Base-by-base conservation (phyloP, 2,329 filamentous ascomycete genomes). In the Cercospora beticola region DNA sequence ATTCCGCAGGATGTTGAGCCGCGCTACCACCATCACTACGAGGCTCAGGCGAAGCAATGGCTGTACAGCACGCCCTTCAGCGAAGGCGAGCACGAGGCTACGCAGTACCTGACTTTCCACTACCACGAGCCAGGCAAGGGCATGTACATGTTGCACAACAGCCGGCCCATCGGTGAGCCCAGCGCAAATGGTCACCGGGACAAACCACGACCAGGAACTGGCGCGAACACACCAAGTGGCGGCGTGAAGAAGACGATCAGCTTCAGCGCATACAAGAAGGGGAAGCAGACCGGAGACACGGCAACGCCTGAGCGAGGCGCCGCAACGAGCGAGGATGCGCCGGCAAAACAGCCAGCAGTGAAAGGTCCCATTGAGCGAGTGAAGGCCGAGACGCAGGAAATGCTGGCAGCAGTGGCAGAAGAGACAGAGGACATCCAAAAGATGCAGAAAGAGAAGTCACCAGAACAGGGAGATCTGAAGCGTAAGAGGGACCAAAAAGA, bases 101-200 rank as follows among this genome's bases (percentile, higher is more conserved):
- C 88, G 63, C 88, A 89, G 75, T 89, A 89, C 76, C 82, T 87
- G 81, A 89, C 86, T 67, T 89, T 87, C 72, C 79, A 87, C 64
- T 86, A 84, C 66, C 86, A 87, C 76, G 85, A 88, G 74, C 83
- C 83, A 36, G 83, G 84, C 68, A 74, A 72, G 62, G 73, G 73
- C 31, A 74, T 77, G 70, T 76, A 73, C 62, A 71, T 74, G 68
- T 68, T 72, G 69, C 75, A 74, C 62, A 75, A 65, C 63, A 77
- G 70, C 62, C 72, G 62, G 70, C 75, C 77, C 57, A 73, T 76
- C 31, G 71, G 70, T 71, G 76, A 9, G 75, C 68, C 76, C 57
- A 65, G 72, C 12, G 72, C 73, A n/a, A 77, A 75, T 65, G 63
- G 60, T 14, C 65, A 31, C 21, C 49, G 36, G 40, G 58, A 66